A percentile compares a stretch with the other conserved stretches of the same genome.
phyloP scores from a whole-genome alignment of 768 basidiomycete species.

The Amanita exitialis region DNA sequence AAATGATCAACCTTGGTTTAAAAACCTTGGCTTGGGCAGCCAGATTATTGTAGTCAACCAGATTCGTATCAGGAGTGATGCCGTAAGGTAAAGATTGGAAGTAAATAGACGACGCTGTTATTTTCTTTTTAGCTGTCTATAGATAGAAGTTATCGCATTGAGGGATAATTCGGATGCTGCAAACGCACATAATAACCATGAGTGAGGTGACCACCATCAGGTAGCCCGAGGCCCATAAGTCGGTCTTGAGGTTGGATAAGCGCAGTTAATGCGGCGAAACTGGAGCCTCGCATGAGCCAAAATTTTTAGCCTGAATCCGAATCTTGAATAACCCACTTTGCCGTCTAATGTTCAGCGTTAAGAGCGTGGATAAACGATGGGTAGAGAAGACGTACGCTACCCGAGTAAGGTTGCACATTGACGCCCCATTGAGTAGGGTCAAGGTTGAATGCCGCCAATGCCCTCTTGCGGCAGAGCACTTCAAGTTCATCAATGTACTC shows the following conservation, averaged over 20 bases:
- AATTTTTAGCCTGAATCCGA: slow-evolving; percentile 10
- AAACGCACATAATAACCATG: slow-evolving; percentile 88
- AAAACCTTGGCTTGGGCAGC: slow-evolving; percentile 84
- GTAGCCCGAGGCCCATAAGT: slow-evolving; percentile 97
- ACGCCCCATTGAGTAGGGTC: slow-evolving; percentile 93
- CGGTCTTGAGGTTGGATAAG: slow-evolving; percentile 95
- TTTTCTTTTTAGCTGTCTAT: slow-evolving; percentile 97
- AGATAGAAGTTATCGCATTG: slow-evolving; percentile 7
- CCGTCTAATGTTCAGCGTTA: slow-evolving; percentile 45
- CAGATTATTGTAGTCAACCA: slow-evolving; percentile 82
- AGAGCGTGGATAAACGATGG: background rate
- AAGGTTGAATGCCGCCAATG: slow-evolving; percentile 91
- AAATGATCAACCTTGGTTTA: slow-evolving; percentile 93
- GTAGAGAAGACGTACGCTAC: slow-evolving; percentile 50
- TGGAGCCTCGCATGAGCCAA: slow-evolving; percentile 18
- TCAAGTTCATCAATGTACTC: slow-evolving; percentile 98
- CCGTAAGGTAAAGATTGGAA: slow-evolving; percentile 97
- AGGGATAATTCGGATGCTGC: background rate
- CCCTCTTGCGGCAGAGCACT: slow-evolving; percentile 88
- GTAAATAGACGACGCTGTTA: slow-evolving; percentile 99
- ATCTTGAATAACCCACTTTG: slow-evolving; percentile 51
- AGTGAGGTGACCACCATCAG: slow-evolving; percentile 94
- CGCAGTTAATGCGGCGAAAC: slow-evolving; percentile 95
- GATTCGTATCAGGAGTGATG: slow-evolving; percentile 71
- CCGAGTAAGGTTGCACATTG: slow-evolving; percentile 98